Conservation (phyloP, 2,329 filamentous ascomycete species). For the Zymoseptoria ardabiliae region DNA sequence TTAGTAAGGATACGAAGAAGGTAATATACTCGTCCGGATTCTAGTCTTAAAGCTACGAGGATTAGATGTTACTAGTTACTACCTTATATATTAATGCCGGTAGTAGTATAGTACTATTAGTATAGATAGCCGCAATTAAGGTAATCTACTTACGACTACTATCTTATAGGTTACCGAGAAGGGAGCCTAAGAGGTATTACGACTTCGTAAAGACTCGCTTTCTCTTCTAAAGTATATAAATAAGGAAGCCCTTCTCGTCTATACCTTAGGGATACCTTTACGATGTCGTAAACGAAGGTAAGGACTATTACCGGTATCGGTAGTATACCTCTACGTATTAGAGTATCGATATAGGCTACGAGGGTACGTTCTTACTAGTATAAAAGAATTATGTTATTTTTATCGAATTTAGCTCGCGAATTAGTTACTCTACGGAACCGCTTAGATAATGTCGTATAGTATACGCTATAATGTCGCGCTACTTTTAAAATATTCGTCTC, state of each 20-base stretch:
- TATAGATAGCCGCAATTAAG: not conserved
- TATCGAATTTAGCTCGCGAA: not conserved
- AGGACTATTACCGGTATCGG: no score
- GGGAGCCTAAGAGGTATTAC: no score
- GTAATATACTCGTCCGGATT: no score
- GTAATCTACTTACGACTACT: no score
- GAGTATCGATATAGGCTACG: not conserved
- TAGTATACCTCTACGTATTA: not conserved
- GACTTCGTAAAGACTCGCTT: not conserved
- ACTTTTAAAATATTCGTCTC: not conserved
- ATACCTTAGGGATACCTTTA: not conserved
- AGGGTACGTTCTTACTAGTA: not conserved
- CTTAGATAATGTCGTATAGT: no score
- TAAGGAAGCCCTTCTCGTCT: conserved; percentile 1
- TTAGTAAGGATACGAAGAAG: no score
- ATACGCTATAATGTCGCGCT: not conserved
- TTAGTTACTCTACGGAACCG: no score
- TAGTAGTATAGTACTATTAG: not conserved
- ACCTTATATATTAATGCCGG: not conserved
- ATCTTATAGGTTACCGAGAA: no score
- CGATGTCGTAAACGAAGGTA: no score
- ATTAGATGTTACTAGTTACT: not conserved
- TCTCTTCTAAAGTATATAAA: not conserved
- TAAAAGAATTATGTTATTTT: not conserved
- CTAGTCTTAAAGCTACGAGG: not conserved